Base-by-base conservation (phyloP, 2,329 filamentous ascomycete genomes). In the Pseudocercospora musae region DNA sequence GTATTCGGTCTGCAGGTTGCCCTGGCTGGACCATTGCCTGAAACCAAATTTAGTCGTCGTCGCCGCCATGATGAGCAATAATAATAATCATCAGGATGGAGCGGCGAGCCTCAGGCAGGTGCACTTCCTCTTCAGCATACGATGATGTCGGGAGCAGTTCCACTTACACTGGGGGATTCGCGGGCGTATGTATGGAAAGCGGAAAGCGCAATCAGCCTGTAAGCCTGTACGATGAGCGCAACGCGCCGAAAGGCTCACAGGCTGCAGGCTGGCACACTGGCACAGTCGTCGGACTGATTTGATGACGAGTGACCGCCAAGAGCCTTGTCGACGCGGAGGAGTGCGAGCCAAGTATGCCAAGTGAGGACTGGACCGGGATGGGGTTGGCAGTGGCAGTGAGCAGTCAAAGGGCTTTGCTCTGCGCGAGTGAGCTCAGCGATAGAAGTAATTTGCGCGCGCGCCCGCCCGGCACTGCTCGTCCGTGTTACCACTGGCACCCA, bases 1-100 rank as follows among this genome's bases (percentile, higher is more conserved):
- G 49, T 62, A 64, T 55, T 66, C 64, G 57, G 53, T 58, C 21
- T 53, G 52, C 29, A 66, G 46, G 21, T 56, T 37, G 23, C 64
- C 64, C 11, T 40, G 25, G 29, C 40, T 54, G 40, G 57, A 61
- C 64, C 64, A 66, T 33, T 58, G 56, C 40, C 62, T 58, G 44
- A 62, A 64, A 20, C 62, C 62, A 44, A 64, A 64, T 21, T 62
- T 61, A 58, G 62, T 62, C 11, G 59, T 53, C 37, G 23, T 25
- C 23, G 23, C 6, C 3, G 61, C 46, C 62, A 59, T 62, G 29
- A 31, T 59, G 62, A 37, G 29, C 10, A 31, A 37, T 6, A 52
- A n/a, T n/a, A n/a, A n/a, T n/a, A n/a, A n/a, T n/a, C n/a, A n/a
- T n/a, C n/a, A n/a, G 23, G 23, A 25, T 27, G 33, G 49, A 23